Conservation (phyloP, 352 stramenopile species). For the Phytophthora syringae region DNA sequence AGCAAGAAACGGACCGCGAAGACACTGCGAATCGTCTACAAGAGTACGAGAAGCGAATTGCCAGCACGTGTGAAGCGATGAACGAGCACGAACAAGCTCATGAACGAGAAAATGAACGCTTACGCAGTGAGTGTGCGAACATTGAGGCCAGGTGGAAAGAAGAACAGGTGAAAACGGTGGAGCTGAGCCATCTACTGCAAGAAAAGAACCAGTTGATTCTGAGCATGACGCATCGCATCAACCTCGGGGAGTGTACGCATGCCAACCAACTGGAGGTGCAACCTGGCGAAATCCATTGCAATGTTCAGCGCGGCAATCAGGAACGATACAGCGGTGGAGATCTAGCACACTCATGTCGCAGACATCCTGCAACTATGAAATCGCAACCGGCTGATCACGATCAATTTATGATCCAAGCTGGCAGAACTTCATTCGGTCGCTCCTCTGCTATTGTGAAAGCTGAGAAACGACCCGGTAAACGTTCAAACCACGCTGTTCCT, state of each 20-base stretch:
- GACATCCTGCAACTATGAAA: not conserved
- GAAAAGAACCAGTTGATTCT: constrained; percentile 82
- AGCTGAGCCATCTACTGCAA: constrained; percentile 58
- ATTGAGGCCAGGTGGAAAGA: constrained; percentile 54
- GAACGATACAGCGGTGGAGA: constrained; percentile 7
- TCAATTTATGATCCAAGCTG: not conserved
- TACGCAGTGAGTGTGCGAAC: constrained; percentile 43
- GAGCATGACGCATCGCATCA: constrained; percentile 41
- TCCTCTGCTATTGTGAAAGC: not conserved
- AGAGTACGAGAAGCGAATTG: constrained; percentile 78
- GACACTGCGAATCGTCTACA: constrained; percentile 72
- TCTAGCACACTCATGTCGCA: constrained; percentile 9
- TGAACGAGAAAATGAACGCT: constrained; percentile 56
- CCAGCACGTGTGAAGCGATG: constrained; percentile 74
- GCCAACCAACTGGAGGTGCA: not conserved
- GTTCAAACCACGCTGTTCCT: constrained; percentile 1
- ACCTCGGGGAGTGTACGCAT: constrained; percentile 19
- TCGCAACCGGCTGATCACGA: not conserved
- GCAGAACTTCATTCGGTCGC: not conserved
- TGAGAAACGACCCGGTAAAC: not conserved
- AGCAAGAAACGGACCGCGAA: constrained; percentile 61
- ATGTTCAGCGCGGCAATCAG: no score
- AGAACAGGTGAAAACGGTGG: constrained; percentile 54
- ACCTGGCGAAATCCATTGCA: constrained; percentile 7
- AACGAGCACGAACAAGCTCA: constrained; percentile 70